A percentile compares a stretch with the other conserved stretches of the same genome.
These are phyloP conservation scores for Exophiala aquamarina DNA, from an alignment of 2,329 filamentous ascomycete species.

Conservation along the genomic window DNA sequence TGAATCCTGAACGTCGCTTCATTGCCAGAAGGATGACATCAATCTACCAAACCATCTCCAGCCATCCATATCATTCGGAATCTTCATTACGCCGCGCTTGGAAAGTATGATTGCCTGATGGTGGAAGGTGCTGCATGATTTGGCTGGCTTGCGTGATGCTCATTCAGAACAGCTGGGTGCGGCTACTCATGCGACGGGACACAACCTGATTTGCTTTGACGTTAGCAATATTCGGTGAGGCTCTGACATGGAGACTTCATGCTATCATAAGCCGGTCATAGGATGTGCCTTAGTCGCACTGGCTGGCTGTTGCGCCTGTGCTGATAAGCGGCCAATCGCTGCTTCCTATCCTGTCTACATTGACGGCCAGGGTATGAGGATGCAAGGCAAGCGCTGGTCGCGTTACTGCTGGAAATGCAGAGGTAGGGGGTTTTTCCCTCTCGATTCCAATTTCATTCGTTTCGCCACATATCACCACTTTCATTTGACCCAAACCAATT, in stretches of 20 bases:
- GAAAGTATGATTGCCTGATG: no score
- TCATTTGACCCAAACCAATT: neutral
- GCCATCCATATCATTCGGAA: no score
- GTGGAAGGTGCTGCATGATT: no score
- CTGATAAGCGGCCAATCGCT: conserved; percentile 25
- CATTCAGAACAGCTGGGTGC: no score
- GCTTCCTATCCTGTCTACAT: conserved; percentile 28
- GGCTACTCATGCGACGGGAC: no score
- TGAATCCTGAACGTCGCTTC: no score
- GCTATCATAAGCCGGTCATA: conserved; percentile 24
- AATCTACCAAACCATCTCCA: no score
- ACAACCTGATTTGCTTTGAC: neutral
- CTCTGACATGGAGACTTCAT: neutral
- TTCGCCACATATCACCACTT: conserved; percentile 3
- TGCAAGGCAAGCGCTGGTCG: conserved; percentile 26
- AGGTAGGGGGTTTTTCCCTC: conserved; percentile 15
- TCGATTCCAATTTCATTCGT: neutral
- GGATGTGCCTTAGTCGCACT: conserved; percentile 25
- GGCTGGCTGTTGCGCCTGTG: conserved; percentile 27
- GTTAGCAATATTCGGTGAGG: neutral
- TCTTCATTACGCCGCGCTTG: no score
- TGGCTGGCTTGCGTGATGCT: no score
- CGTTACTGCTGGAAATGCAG: conserved; percentile 29
- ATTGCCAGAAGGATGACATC: no score
- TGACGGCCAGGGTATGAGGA: conserved; percentile 27